Percentiles rank a stretch among this genome's conserved stretches.
These are phyloP conservation scores for Neohortaea acidophila DNA, from an alignment of 495 filamentous ascomycete genomes.

Conservation along the genomic window DNA sequence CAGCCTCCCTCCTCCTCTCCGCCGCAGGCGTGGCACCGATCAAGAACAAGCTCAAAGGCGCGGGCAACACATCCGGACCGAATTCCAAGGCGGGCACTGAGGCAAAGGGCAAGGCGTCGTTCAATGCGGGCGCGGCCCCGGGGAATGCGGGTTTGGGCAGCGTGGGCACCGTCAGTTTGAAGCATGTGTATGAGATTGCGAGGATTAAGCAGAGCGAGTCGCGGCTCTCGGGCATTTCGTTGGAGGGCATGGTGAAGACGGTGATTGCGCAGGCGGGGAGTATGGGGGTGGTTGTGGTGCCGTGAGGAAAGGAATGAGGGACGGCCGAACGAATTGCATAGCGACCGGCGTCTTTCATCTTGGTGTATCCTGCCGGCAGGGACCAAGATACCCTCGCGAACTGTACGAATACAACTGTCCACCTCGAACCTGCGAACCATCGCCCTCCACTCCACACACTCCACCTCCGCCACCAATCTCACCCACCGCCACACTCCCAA, in stretches of 20 bases:
- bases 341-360: too few species aligned
- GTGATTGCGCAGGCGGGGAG: slow-evolving; percentile 80
- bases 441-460: too few species aligned
- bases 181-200: slow-evolving; percentile 97
- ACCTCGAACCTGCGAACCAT: too few species aligned
- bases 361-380: too few species aligned
- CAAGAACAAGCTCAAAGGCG: slow-evolving; percentile 65
- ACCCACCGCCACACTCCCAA: too few species aligned
- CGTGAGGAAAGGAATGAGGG: too few species aligned
- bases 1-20: slow-evolving; percentile 71
- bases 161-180: slow-evolving; percentile 71
- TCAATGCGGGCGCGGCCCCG: slow-evolving; percentile 9
- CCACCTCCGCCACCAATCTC: too few species aligned
- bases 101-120: slow-evolving; percentile 16
- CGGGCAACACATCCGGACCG: slow-evolving; percentile 34
- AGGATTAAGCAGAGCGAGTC: slow-evolving; percentile 80
- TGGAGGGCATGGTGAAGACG: slow-evolving; percentile 71
- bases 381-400: too few species aligned
- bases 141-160: slow-evolving; percentile 59
- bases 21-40: slow-evolving; percentile 63
- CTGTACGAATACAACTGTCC: too few species aligned
- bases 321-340: neutral
- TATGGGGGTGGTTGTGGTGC: slow-evolving; percentile 66
- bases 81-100: slow-evolving; percentile 15
- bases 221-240: slow-evolving; percentile 59